Percentiles rank a stretch among this genome's conserved stretches.
Evolutionary conservation across 345 rosid genomes (phyloP).

Genomic region (Eucalyptus tenuipes): DNA sequence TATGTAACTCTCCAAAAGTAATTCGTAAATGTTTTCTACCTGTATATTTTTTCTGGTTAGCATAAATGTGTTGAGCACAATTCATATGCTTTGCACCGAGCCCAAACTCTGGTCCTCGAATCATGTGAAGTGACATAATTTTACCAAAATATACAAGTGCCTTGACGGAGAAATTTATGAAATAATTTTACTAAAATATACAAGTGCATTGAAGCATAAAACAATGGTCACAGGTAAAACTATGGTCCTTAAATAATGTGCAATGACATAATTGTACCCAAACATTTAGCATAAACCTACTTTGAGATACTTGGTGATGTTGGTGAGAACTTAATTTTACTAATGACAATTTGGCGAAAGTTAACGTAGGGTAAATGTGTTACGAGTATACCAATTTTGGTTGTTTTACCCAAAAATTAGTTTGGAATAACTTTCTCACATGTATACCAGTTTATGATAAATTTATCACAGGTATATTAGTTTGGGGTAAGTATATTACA

Average conservation of each 20-base stretch:
- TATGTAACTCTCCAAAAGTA: not conserved
- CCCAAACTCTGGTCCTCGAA: not conserved
- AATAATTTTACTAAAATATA: not conserved
- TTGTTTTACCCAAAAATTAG: no score
- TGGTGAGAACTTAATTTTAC: not conserved
- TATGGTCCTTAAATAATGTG: not conserved
- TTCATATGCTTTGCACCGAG: not conserved
- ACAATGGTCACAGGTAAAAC: not conserved
- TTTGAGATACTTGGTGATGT: not conserved
- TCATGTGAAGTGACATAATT: no score
- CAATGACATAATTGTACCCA: not conserved
- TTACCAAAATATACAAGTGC: not conserved
- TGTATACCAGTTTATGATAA: no score
- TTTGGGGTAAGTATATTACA: no score
- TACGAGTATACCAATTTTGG: no score
- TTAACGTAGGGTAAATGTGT: no score
- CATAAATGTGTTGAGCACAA: not conserved
- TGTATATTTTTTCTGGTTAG: not conserved
- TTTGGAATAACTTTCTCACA: no score
- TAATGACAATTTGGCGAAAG: not conserved
- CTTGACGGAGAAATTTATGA: not conserved
- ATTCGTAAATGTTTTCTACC: no score
- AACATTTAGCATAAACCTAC: not conserved
- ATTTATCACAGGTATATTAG: no score
- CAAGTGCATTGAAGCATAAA: not conserved